phyloP scores from a whole-genome alignment of 1,284 basidiomycete genomes.

The Cerrena zonata region DNA sequence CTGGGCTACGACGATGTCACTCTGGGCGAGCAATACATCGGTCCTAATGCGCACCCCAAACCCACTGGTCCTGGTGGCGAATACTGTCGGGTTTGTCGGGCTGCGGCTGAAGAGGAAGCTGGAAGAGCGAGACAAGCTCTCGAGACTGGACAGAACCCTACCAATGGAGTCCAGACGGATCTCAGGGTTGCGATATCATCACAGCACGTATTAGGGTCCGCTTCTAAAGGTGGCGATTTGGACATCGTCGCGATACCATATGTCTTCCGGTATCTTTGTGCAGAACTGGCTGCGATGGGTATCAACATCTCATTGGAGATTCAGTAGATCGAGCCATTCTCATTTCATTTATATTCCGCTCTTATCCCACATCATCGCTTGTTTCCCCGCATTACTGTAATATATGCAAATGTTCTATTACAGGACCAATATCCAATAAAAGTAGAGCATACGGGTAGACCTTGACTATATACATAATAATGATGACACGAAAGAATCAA shows the following conservation, averaged over 20 bases:
- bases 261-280: constrained; percentile 86
- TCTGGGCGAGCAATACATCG: constrained; percentile 58
- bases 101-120: constrained; percentile 58
- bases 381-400: not conserved
- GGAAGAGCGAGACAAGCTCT: constrained; percentile 50
- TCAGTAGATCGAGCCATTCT: constrained; percentile 21
- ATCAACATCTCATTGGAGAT: constrained; percentile 77
- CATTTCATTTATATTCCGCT: not conserved
- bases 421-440: not conserved
- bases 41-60: constrained; percentile 44
- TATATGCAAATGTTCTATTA: constrained; percentile 5
- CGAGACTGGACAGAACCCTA: constrained; percentile 41
- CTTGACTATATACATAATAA: not conserved
- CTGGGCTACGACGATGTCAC: constrained; percentile 86
- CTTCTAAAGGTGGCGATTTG: constrained; percentile 69
- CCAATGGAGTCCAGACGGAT: constrained; percentile 35
- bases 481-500: not conserved
- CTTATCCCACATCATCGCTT: not conserved
- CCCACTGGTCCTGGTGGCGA: constrained; percentile 72
- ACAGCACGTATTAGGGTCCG: constrained; percentile 55
- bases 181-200: constrained; percentile 60
- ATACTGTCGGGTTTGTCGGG: constrained; percentile 87
- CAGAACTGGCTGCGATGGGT: constrained; percentile 80
- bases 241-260: constrained; percentile 95
- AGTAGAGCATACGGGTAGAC: constrained; percentile 2